A percentile compares a stretch with the other conserved stretches of the same genome.
phyloP scores from a whole-genome alignment of 139 green algal species.

The Zygnema cylindricum region DNA sequence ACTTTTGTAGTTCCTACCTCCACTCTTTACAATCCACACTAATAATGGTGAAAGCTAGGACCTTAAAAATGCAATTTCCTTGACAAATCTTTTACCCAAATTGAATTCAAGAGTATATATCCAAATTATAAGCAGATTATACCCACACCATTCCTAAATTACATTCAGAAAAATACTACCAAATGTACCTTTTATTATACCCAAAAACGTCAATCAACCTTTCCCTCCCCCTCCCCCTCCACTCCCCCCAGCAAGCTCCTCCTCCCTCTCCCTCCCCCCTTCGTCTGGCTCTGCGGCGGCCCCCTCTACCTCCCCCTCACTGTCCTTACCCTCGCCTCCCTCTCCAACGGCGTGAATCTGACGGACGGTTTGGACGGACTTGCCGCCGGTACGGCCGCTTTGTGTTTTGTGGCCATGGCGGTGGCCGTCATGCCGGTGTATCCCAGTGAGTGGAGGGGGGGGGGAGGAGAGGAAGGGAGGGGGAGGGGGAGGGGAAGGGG shows the following conservation, averaged over 20 bases:
- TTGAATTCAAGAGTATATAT: not conserved
- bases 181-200: not conserved
- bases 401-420: constrained; percentile 53
- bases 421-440: constrained; percentile 39
- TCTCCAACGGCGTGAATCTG: constrained; percentile 72
- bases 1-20: not conserved
- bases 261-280: constrained; percentile 9
- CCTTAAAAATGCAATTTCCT: not conserved
- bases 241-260: constrained; percentile 34
- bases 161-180: not conserved
- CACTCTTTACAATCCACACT: too few relatives aligned
- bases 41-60: too few relatives aligned
- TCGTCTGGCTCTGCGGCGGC: constrained; percentile 16
- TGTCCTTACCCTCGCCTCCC: constrained; percentile 58
- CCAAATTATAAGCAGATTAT: not conserved
- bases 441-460: constrained; percentile 59
- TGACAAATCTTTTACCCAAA: not conserved
- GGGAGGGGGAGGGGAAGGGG: too few relatives aligned
- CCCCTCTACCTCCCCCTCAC: constrained; percentile 57
- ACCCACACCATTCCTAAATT: not conserved
- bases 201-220: not conserved
- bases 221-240: not conserved
- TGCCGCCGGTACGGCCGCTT: constrained; percentile 55
- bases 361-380: constrained; percentile 72
- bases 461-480: too few relatives aligned